Base-by-base conservation (phyloP, 2,329 filamentous ascomycete species). In the Apiospora pterosperma region DNA sequence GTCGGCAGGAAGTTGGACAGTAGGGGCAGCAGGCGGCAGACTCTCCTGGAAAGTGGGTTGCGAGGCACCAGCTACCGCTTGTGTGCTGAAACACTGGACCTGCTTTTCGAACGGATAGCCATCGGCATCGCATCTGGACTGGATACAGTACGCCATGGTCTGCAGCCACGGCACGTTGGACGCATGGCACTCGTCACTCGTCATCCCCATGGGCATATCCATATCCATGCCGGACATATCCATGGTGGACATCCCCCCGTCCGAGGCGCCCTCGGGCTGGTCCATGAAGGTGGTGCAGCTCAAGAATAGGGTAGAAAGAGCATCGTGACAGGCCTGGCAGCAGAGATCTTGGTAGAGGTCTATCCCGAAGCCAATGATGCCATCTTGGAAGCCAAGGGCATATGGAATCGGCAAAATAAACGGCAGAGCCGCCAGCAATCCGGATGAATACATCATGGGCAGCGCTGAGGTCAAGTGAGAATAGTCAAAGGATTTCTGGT, bases 351-450 rank as follows among this genome's bases (percentile, higher is more conserved):
- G 61, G 63, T 71, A 76, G 65, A 74, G 63, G 21, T 68, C 65
- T n/a, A 73, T 72, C 1, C 73, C 74, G 58, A 69, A 73, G 34
- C 74, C 74, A 34, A 76, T 70, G 34, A 72, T 69, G 21, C 72
- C 73, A 5, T 60, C 19, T 39, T 60, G 48, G 10, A 55, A 55
- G 16, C 28, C 25, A 2, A 12, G 12, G 16, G 48, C 19, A 5
- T 28, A 19, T 1, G 28, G 48, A 1, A 55, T 16, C 3, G 21
- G 48, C 4, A 34, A 16, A 10, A 16, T 8, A 0, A n/a, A n/a
- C 28, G 48, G 16, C 16, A 19, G 8, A 4, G 4, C 48, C 16
- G 28, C n/a, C 12, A 10, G 34, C 16, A 34, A 12, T 0, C 3
- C 8, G 3, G 16, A 34, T 34, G 7, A 5, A 12, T 55, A 34